These are phyloP conservation scores for Plasmopara muralis DNA, from an alignment of 352 stramenopile species.

Conservation along the genomic window DNA sequence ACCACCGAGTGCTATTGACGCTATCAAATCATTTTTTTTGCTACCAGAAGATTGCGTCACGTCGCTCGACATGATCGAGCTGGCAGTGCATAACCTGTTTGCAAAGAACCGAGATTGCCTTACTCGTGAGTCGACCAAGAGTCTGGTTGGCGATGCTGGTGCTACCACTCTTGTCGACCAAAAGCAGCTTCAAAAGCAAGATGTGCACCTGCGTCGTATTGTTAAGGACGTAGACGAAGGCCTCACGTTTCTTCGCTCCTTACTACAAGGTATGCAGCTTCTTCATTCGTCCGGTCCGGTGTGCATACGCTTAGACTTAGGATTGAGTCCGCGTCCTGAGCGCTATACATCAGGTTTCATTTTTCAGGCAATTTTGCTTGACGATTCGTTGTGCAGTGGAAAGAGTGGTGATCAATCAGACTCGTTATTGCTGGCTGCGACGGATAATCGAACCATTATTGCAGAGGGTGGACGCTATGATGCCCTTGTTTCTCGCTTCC, in stretches of 20 bases:
- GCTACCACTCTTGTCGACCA: slow-evolving; percentile 17
- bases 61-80: slow-evolving; percentile 59
- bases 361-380: slow-evolving; percentile 74
- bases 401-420: slow-evolving; percentile 13
- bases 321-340: slow-evolving; percentile 65
- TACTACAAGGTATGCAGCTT: slow-evolving; percentile 72
- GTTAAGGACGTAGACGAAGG: slow-evolving; percentile 71
- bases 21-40: slow-evolving; percentile 68
- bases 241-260: slow-evolving; percentile 45
- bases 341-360: slow-evolving; percentile 77
- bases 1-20: slow-evolving; percentile 39
- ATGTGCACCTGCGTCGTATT: slow-evolving; percentile 48
- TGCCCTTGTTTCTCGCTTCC: slow-evolving; percentile 72
- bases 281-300: slow-evolving; percentile 50
- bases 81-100: slow-evolving; percentile 59
- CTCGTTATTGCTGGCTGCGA: slow-evolving; percentile 28
- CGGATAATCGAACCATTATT: slow-evolving; percentile 54
- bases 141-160: slow-evolving; percentile 9
- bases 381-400: slow-evolving; percentile 13
- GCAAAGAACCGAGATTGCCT: slow-evolving; percentile 29
- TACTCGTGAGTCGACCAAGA: slow-evolving; percentile 15
- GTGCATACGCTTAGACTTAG: slow-evolving; percentile 66
- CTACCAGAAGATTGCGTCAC: slow-evolving; percentile 56
- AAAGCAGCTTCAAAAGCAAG: slow-evolving; percentile 65
- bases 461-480: slow-evolving; percentile 82